A percentile compares a stretch with the other conserved stretches of the same genome.
Conservation (phyloP, 2,329 filamentous ascomycete species). For the Ophiosphaerella narmari region DNA sequence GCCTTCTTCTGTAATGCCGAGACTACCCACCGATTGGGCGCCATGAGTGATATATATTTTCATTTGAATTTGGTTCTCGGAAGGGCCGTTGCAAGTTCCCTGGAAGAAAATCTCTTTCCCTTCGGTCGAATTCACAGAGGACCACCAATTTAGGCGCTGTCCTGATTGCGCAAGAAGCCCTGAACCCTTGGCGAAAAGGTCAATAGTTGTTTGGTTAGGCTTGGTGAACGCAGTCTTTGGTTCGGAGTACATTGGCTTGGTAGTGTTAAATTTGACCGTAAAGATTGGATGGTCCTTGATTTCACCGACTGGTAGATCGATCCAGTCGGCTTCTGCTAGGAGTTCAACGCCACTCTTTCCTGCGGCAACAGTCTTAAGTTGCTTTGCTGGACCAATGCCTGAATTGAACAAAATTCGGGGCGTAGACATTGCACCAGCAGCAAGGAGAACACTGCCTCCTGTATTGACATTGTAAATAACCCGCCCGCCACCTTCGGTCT, state of each 20-base stretch:
- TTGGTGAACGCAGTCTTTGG: conserved; percentile 28
- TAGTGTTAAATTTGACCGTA: conserved; percentile 40
- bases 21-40: conserved; percentile 62
- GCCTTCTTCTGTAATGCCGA: conserved; percentile 47
- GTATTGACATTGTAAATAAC: conserved; percentile 60
- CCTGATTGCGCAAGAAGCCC: conserved; percentile 53
- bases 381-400: conserved; percentile 66
- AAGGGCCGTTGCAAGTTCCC: conserved; percentile 53
- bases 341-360: conserved; percentile 48
- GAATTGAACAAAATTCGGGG: conserved; percentile 70
- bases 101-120: conserved; percentile 47
- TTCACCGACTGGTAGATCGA: conserved; percentile 55
- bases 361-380: conserved; percentile 52
- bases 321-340: conserved; percentile 52
- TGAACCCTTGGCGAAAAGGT: conserved; percentile 40
- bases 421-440: conserved; percentile 70
- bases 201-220: conserved; percentile 35
- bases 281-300: conserved; percentile 49
- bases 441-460: conserved; percentile 66
- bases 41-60: conserved; percentile 65
- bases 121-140: conserved; percentile 49
- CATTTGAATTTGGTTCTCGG: conserved; percentile 41
- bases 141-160: conserved; percentile 57
- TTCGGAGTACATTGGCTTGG: conserved; percentile 20
- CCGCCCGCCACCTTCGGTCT: conserved; percentile 46